Conservation (phyloP, 257 asterid genomes). For the Solanum microdontum region DNA sequence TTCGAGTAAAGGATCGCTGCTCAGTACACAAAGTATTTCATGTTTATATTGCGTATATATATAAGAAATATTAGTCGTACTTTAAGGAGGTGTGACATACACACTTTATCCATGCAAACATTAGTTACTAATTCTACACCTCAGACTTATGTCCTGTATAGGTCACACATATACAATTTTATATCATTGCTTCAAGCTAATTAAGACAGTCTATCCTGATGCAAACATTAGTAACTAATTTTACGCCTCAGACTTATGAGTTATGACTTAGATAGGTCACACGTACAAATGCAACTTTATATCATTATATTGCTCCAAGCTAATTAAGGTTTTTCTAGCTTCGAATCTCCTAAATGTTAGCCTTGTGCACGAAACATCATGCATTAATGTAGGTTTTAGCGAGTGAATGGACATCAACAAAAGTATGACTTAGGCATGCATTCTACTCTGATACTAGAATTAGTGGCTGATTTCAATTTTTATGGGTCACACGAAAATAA, state of each 20-base stretch:
- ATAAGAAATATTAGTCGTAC: background rate
- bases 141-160: background rate
- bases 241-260: too few relatives aligned
- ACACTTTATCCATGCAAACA: background rate
- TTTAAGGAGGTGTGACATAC: background rate
- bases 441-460: background rate
- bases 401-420: background rate
- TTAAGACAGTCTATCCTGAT: too few relatives aligned
- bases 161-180: background rate
- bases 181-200: background rate
- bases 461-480: background rate
- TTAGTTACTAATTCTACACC: background rate
- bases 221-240: too few relatives aligned
- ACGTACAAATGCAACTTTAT: background rate
- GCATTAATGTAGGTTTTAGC: background rate
- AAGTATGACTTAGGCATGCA: background rate
- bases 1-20: fast-evolving
- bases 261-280: too few relatives aligned
- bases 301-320: background rate
- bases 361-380: background rate
- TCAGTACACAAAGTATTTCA: background rate
- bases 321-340: too few relatives aligned
- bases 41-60: background rate
- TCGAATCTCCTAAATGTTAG: background rate
- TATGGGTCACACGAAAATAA: background rate